Conservation (phyloP, 164 flowering plant species). For the Berberis vulgaris region DNA sequence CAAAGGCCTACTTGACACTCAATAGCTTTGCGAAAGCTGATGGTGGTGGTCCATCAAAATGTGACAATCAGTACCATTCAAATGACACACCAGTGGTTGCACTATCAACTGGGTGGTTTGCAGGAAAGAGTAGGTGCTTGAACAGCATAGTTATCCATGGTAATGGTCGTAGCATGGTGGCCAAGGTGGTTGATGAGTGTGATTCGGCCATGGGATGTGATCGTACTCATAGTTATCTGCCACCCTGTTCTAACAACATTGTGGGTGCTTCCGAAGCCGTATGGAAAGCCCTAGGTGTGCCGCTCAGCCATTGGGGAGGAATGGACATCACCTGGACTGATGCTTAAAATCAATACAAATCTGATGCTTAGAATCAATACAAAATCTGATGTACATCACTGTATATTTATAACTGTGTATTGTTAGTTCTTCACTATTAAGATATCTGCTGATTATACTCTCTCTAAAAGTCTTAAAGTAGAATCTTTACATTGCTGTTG, state of each 20-base stretch:
- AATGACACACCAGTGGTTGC: constrained; percentile 8
- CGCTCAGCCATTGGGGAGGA: constrained; percentile 12
- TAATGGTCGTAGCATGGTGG: constrained; percentile 17
- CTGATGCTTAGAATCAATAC: too few species aligned
- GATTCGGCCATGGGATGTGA: constrained; percentile 26
- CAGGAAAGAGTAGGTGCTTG: constrained; percentile 5
- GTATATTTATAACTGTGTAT: too few species aligned
- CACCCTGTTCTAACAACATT: constrained; percentile 18
- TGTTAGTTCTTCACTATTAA: too few species aligned
- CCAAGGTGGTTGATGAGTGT: constrained; percentile 32
- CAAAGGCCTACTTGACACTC: constrained; percentile 5
- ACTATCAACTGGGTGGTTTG: constrained; percentile 12
- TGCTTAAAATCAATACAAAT: constrained; percentile 6
- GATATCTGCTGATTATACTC: too few species aligned
- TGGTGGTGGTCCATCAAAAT: constrained; percentile 3
- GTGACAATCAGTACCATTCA: constrained; percentile 9
- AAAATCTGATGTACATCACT: too few species aligned
- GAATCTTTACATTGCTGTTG: too few species aligned
- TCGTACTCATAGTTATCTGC: constrained; percentile 17
- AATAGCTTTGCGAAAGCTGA: constrained; percentile 2
- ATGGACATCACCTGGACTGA: constrained; percentile 20
- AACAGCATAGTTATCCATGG: constrained; percentile 17
- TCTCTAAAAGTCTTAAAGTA: too few species aligned
- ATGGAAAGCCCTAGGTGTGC: constrained; percentile 19
- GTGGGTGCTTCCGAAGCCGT: constrained; percentile 20